Base-by-base conservation (phyloP, 2,329 filamentous ascomycete species). In the Pseudocercospora cruenta region DNA sequence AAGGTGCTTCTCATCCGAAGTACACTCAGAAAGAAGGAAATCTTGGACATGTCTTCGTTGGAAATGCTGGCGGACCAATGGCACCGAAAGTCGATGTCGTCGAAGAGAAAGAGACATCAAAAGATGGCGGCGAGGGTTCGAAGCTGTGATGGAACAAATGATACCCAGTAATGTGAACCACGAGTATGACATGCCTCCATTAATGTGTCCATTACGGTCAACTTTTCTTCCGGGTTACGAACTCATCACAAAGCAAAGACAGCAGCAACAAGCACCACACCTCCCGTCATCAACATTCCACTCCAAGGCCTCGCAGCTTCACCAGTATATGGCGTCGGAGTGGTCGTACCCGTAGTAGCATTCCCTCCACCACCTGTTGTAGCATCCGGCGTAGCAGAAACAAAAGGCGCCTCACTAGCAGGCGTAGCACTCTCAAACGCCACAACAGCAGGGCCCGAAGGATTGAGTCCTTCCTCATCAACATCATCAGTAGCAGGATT, bases 21-120 rank as follows among this genome's bases (percentile, higher is more conserved):
- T 49, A 53, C n/a, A 61, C 57, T 31, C 60, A 58, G 51, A 58
- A 43, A 24, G 53, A 60, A 26, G 51, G 51, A n/a, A 45, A 58
- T 21, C 65, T 67, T 26, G 58, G 36, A 45, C 65, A 67, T 49
- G 65, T 67, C 2, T 67, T 64, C 33, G 65, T 67, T 3, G 65
- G 65, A 4, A 39, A 28, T 10, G 55, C 55, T 1, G 55, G 19
- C 33, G 31, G 55, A 43, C 55, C 28, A 8, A 16, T 26, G 3
- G 55, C 55, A 16, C 55, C 55, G 6, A 36, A 43, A 16, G 10
- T 33, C 16, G 31, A 39, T 19, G 33, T 39, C 28, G 19, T 4
- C 3, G n/a, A 58, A 58, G 19, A 43, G 55, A 58, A 31, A 4
- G 24, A 6, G 21, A 55, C 26, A 5, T 51, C 22, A 12, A 55